phyloP scores from a whole-genome alignment of 768 basidiomycete species.

The Antrodiella citrinella region DNA sequence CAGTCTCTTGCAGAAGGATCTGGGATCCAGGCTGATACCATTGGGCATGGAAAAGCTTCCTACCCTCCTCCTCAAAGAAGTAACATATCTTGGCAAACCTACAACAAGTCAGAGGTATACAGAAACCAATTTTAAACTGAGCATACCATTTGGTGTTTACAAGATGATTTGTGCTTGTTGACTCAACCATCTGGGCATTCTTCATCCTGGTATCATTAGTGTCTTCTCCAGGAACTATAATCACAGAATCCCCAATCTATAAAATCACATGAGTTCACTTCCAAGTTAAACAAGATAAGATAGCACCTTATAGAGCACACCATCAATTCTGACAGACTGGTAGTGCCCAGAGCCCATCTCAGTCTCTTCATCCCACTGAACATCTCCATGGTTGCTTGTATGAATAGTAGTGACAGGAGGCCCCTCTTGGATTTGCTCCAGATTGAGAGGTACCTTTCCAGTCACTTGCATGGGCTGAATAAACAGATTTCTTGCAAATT shows the following conservation, averaged over 20 bases:
- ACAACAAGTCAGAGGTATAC: not conserved
- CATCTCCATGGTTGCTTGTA: conserved; percentile 19
- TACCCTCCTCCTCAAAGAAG: conserved; percentile 39
- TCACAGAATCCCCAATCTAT: conserved; percentile 56
- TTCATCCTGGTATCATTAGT: conserved; percentile 31
- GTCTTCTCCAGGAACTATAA: conserved; percentile 53
- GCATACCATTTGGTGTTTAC: conserved; percentile 57
- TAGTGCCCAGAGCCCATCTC: conserved; percentile 28
- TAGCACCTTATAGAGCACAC: conserved; percentile 42
- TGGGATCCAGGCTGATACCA: conserved; percentile 65
- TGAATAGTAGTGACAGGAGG: conserved; percentile 8
- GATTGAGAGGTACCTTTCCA: not conserved
- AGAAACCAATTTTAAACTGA: not conserved
- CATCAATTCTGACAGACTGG: conserved; percentile 45
- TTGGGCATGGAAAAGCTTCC: conserved; percentile 59
- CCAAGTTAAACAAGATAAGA: not conserved
- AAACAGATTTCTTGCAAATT: not conserved
- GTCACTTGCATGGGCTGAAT: not conserved
- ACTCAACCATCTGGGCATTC: conserved; percentile 29
- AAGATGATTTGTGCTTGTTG: conserved; percentile 44
- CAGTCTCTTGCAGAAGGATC: conserved; percentile 56
- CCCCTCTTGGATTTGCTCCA: too few species aligned
- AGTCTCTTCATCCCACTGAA: conserved; percentile 26
- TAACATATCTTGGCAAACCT: conserved; percentile 72
- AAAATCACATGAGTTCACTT: too few species aligned